Base-by-base conservation (phyloP, 805 yeast species). In the Pichia sporocuriosa region DNA sequence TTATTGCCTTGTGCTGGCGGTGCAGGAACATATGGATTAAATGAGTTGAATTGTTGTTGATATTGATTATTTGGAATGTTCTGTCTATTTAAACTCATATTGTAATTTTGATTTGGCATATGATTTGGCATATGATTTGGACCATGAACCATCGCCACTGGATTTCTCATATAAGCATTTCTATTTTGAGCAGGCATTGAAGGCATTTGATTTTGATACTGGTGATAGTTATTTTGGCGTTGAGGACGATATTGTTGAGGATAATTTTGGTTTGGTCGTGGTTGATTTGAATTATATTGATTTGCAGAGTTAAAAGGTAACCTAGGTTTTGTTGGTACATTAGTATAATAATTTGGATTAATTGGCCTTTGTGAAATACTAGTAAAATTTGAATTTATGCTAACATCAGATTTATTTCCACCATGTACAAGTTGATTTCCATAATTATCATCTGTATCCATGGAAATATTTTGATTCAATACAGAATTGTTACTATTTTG, bases 321-420 rank as follows among this genome's bases (percentile, higher is more conserved):
- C 8, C 25, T 23, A 16, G 40, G 39, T 17, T 35, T 34, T 22
- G 26, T 32, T 11, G 37, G 51, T 21, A 62, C 61, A 27, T 66
- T 69, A 42, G 62, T 55, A 41, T 65, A 68, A 50, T 75, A 78
- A 22, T 66, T 61, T 15, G 83, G 84, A 53, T 83, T 83, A 13
- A 77, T 70, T 22, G 80, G 88, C 56, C 90, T 68, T 60, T 83
- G 90, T 7, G 89, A 81, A 2, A 84, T 84, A 39, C 87, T 79
- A 1, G 93, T 83, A 59, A 84, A 81, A 53, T 80, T 81, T 1
- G 90, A 82, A 35, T 42, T 40, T 6, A 35, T 28, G 16, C 46
- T 42, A 28, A 36, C 41, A 15, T 20, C 28, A 13, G 42, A 39
- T 1, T n/a, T 22, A 21, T 29, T 28, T 26, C 30, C 39, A 39